Percentiles rank a stretch among this genome's conserved stretches.
phyloP scores from a whole-genome alignment of 2,329 filamentous ascomycete genomes.

The Fusarium sp. region DNA sequence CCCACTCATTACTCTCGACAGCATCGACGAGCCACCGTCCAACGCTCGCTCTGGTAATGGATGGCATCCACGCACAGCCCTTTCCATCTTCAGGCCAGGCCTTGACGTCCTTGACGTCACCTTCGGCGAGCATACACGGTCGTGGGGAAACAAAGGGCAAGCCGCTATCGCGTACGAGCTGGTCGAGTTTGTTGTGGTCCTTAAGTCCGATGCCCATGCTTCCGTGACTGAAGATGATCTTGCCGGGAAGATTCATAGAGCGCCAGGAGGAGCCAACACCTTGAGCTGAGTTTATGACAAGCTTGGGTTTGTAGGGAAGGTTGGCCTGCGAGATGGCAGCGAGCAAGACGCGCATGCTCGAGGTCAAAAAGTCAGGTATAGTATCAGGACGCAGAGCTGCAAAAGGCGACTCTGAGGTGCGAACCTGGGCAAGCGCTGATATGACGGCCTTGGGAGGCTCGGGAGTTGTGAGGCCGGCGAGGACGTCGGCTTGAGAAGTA shows the following conservation, averaged over 20 bases:
- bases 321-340: background rate
- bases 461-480: background rate
- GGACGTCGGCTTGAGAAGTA: constrained; percentile 16
- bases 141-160: constrained; percentile 18
- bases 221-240: constrained; percentile 30
- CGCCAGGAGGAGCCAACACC: constrained; percentile 11
- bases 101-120: constrained; percentile 6
- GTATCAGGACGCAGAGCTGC: constrained; percentile 18
- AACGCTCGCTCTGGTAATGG: constrained; percentile 17
- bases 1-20: constrained; percentile 9
- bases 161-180: constrained; percentile 4
- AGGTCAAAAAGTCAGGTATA: constrained; percentile 12
- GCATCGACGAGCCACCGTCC: constrained; percentile 31
- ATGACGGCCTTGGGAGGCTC: background rate
- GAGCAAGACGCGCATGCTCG: constrained; percentile 15
- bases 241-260: constrained; percentile 19
- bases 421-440: constrained; percentile 15
- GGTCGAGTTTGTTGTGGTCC: constrained; percentile 26
- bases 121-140: constrained; percentile 21
- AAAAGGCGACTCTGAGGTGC: constrained; percentile 20
- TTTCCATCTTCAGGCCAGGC: constrained; percentile 32
- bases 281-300: constrained; percentile 19
- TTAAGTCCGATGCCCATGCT: constrained; percentile 19
- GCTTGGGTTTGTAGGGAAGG: background rate
- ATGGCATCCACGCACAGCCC: constrained; percentile 34